Conservation (phyloP, 208 protist species). For the Trichomonas vaginalis region DNA sequence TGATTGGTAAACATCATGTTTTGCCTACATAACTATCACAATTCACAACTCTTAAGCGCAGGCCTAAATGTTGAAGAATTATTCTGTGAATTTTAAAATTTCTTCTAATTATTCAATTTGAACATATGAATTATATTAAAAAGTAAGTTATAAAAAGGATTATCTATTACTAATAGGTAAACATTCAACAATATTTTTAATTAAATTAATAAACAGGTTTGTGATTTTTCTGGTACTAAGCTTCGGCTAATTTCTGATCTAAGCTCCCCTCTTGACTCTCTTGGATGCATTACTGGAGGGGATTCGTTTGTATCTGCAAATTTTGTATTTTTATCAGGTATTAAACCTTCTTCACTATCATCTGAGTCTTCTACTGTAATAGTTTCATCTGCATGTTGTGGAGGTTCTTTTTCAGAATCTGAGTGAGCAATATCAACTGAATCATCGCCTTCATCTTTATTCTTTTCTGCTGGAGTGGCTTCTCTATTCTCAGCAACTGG, state of each 20-base stretch:
- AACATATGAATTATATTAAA: too few relatives aligned
- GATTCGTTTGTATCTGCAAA: neutral
- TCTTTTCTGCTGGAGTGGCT: neutral
- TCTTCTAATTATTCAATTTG: too few relatives aligned
- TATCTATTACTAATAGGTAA: too few relatives aligned
- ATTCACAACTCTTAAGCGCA: too few relatives aligned
- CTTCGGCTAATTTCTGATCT: neutral
- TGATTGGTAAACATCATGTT: too few relatives aligned
- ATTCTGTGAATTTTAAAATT: too few relatives aligned
- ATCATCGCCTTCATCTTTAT: neutral
- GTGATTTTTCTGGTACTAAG: neutral
- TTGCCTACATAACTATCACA: too few relatives aligned
- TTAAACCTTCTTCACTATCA: neutral
- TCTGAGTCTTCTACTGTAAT: neutral
- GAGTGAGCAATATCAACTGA: neutral
- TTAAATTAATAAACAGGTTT: neutral
- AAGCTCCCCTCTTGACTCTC: neutral
- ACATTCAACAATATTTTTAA: too few relatives aligned
- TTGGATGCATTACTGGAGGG: neutral
- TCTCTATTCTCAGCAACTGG: neutral
- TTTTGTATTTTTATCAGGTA: neutral
- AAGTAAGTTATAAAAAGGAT: too few relatives aligned
- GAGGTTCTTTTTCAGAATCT: neutral
- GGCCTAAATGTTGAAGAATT: too few relatives aligned
- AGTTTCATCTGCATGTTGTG: neutral